Percentiles rank a stretch among this genome's conserved stretches.
phyloP scores from a whole-genome alignment of 768 basidiomycete genomes.

The Lactarius hatsudake region DNA sequence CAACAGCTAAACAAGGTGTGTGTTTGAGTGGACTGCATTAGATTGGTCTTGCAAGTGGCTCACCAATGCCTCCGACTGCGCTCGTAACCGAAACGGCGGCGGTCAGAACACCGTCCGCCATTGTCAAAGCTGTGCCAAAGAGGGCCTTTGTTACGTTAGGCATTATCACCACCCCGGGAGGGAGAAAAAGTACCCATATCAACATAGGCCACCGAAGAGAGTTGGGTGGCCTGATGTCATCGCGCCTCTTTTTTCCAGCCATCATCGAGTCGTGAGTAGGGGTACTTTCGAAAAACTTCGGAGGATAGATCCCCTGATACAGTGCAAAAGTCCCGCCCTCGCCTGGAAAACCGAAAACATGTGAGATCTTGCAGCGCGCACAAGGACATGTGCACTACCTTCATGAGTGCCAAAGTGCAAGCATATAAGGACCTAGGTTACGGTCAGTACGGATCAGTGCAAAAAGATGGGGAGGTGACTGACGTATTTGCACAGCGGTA shows the following conservation, averaged over 20 bases:
- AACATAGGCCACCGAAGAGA: slow-evolving; percentile 49
- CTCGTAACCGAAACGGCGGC: slow-evolving; percentile 68
- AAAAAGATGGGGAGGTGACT: slow-evolving; percentile 25
- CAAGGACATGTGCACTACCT: slow-evolving; percentile 35
- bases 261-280: slow-evolving; percentile 29
- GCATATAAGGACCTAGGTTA: slow-evolving; percentile 45
- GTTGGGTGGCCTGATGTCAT: slow-evolving; percentile 26
- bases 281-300: slow-evolving; percentile 28
- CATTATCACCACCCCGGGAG: background rate
- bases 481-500: slow-evolving; percentile 66
- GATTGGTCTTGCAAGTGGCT: background rate
- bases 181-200: slow-evolving; percentile 43
- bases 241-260: slow-evolving; percentile 12
- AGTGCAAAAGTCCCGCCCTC: slow-evolving; percentile 69
- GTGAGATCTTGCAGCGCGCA: background rate
- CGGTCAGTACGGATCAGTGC: background rate
- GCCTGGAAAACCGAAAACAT: slow-evolving; percentile 36
- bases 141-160: slow-evolving; percentile 42
- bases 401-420: slow-evolving; percentile 49
- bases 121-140: slow-evolving; percentile 62
- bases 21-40: background rate
- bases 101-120: slow-evolving; percentile 67
- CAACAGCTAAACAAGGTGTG: slow-evolving; percentile 40
- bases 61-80: slow-evolving; percentile 58
- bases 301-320: slow-evolving; percentile 59